These are phyloP conservation scores for Stellera chamaejasme DNA, from an alignment of 345 rosid species.

Conservation along the genomic window DNA sequence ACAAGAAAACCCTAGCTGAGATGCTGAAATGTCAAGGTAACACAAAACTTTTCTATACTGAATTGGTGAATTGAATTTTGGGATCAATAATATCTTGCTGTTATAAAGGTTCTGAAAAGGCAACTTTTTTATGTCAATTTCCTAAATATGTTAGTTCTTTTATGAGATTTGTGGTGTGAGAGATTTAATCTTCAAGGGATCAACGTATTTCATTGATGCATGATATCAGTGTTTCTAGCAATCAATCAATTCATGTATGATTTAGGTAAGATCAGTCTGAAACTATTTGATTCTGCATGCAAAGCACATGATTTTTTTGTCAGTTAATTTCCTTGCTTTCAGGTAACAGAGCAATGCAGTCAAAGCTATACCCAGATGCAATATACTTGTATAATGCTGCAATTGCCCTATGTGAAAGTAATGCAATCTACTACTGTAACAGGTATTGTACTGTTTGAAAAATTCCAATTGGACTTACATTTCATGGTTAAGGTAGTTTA, in stretches of 20 bases:
- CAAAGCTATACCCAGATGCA: slow-evolving; percentile 55
- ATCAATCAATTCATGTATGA: background rate
- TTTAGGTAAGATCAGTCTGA: background rate
- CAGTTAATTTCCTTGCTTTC: slow-evolving; percentile 18
- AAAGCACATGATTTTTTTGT: slow-evolving; percentile 13
- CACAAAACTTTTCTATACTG: slow-evolving; percentile 6
- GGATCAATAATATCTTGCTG: slow-evolving; percentile 1
- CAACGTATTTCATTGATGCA: background rate
- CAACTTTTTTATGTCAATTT: background rate
- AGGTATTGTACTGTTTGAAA: slow-evolving; percentile 32
- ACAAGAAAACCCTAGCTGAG: slow-evolving; percentile 51
- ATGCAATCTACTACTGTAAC: slow-evolving; percentile 86
- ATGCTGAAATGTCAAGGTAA: slow-evolving; percentile 72
- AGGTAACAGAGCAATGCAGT: slow-evolving; percentile 90
- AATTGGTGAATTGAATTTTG: slow-evolving; percentile 7
- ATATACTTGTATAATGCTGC: slow-evolving; percentile 72
- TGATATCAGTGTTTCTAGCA: background rate
- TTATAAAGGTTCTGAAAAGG: slow-evolving; percentile 4
- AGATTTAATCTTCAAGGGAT: background rate
- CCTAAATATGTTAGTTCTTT: background rate
- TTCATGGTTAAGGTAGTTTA: no score
- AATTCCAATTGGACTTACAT: no score
- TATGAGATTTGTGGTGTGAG: slow-evolving; percentile 1
- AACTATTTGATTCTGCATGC: slow-evolving; percentile 5
- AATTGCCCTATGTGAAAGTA: slow-evolving; percentile 48